Base-by-base conservation (phyloP, 441 rosid genomes). In the Manihot esculenta region DNA sequence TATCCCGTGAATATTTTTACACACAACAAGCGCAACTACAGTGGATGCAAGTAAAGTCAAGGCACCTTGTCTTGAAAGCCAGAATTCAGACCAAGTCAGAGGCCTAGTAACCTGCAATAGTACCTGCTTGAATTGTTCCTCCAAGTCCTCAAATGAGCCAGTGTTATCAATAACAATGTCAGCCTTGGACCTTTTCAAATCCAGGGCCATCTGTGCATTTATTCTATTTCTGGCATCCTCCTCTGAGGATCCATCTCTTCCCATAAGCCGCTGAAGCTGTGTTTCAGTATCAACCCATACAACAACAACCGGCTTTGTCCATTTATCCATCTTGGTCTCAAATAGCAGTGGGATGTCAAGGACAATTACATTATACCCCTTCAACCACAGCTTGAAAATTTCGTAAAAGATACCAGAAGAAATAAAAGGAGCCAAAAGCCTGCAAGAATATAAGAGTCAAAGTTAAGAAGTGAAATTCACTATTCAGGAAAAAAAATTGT, bases 121-220 rank as follows among this genome's bases (percentile, higher is more conserved):
- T 57, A 80, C 92, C 79, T 79, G 78, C 56, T 65, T 38, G 66
- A 92, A 83, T 64, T 82, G 82, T 71, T 82, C 85, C 49, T 86
- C 72, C 71, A 93, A 85, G 42, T 92, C 91, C 54, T 87, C 85
- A 9, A 92, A 74, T 38, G 89, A 72, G 9, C 97, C 96, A 23
- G 72, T 86, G 70, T 91, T 91, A 72, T 93, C 90, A 38, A 91
- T 85, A 68, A 91, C 89, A 27, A 88, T 48, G 78, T 93, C 94
- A 20, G 97, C 97, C 74, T 76, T 88, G 62, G 26, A 68, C 61
- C 84, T 81, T 72, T 90, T 94, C 54, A 61, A 67, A 83, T 92
- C 95, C 73, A 92, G 78, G 7, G 87, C 57, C 97, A 90, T 87
- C 77, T 92, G 97, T 71, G 97, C 88, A 72, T 80, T 83, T 51